Evolutionary conservation across 2,329 filamentous ascomycete genomes (phyloP).

Genomic region (Amesomyces nigricolor): DNA sequence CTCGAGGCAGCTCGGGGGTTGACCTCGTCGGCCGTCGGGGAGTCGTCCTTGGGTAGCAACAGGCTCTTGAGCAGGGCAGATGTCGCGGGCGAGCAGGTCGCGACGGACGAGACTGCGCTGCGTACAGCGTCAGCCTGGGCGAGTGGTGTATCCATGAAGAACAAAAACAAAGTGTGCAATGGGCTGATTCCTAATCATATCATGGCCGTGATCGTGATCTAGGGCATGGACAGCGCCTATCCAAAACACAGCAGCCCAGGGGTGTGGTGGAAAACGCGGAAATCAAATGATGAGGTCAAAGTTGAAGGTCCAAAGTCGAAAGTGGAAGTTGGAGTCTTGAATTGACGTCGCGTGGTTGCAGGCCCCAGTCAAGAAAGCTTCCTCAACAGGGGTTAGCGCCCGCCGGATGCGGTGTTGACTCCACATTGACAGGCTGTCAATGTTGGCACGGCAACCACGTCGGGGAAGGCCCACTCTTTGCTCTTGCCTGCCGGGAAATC

Average conservation of each 20-base stretch:
- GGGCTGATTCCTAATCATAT: constrained; percentile 32
- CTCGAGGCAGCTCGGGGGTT: constrained; percentile 16
- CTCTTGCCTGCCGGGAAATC: constrained; percentile 1
- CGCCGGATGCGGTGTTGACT: constrained; percentile 14
- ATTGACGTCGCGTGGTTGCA: constrained; percentile 10
- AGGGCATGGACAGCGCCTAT: constrained; percentile 20
- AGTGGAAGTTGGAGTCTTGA: constrained; percentile 7
- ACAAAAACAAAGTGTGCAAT: constrained; percentile 27
- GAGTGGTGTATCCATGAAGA: constrained; percentile 36
- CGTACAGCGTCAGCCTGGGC: constrained; percentile 43
- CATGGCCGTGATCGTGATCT: constrained; percentile 28
- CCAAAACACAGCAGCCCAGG: constrained; percentile 24
- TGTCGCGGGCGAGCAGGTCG: constrained; percentile 44
- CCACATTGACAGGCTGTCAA: constrained; percentile 12
- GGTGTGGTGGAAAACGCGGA: not conserved
- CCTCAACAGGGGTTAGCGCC: constrained; percentile 4
- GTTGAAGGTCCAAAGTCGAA: not conserved
- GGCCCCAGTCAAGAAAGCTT: not conserved
- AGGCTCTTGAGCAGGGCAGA: constrained; percentile 41
- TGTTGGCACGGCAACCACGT: constrained; percentile 25
- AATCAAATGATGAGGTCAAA: constrained; percentile 14
- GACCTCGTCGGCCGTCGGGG: constrained; percentile 7
- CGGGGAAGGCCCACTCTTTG: not conserved
- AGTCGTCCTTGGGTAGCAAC: constrained; percentile 35
- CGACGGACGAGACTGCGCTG: constrained; percentile 39